Evolutionary conservation across 371 early-diverging fungal genomes (phyloP).

Genomic region (Rhizopus stolonifer): DNA sequence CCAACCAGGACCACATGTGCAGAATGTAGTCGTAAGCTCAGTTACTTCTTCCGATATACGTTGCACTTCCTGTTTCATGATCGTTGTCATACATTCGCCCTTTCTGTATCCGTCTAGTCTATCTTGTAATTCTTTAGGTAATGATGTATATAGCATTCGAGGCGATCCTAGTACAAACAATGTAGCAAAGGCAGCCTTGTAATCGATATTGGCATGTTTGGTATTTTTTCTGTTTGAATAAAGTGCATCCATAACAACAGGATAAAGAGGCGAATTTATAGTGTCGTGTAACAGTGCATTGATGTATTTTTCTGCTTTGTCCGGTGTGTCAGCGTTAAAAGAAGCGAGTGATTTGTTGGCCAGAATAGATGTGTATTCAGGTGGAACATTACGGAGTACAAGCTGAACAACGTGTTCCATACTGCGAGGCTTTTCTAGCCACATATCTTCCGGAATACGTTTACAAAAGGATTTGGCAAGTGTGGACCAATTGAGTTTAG

Average conservation of each 20-base stretch:
- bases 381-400: conserved; percentile 50
- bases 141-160: conserved; percentile 27
- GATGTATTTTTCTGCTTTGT: conserved; percentile 37
- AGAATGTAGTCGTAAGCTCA: conserved; percentile 30
- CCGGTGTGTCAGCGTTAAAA: conserved; percentile 26
- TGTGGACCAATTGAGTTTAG: conserved; percentile 48
- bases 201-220: conserved; percentile 18
- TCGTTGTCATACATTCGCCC: conserved; percentile 18
- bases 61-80: conserved; percentile 24
- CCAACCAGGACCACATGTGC: conserved; percentile 29
- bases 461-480: conserved; percentile 50
- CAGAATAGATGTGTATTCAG: conserved; percentile 42
- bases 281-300: conserved; percentile 40
- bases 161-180: conserved; percentile 32
- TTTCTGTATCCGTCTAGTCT: conserved; percentile 21
- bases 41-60: conserved; percentile 31
- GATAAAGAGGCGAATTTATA: conserved; percentile 43
- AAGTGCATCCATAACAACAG: conserved; percentile 39
- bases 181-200: conserved; percentile 37
- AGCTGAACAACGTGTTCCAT: conserved; percentile 44
- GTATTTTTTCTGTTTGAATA: conserved; percentile 27
- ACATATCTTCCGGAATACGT: conserved; percentile 52
- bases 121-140: conserved; percentile 30
- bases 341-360: conserved; percentile 41
- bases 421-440: conserved; percentile 49